Conservation (phyloP, 2,329 filamentous ascomycete genomes). For the Chrysosporium queenslandicum region DNA sequence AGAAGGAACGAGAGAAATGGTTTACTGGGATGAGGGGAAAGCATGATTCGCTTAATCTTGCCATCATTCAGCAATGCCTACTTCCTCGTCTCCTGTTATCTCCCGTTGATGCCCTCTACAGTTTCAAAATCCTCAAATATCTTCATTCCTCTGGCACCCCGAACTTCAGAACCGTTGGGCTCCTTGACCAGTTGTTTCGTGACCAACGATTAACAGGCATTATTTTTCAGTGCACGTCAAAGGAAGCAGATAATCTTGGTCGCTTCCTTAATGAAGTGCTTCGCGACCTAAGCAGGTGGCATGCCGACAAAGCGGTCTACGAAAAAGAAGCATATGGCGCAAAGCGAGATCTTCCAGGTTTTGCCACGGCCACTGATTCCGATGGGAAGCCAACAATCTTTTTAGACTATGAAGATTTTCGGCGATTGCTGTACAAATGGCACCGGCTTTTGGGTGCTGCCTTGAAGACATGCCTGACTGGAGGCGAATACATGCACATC, state of each 20-base stretch:
- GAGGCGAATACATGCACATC: slow-evolving; percentile 93
- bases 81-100: slow-evolving; percentile 79
- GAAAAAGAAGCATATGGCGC: slow-evolving; percentile 69
- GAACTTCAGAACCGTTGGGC: slow-evolving; percentile 73
- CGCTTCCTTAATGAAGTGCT: slow-evolving; percentile 78
- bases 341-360: slow-evolving; percentile 61
- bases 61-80: slow-evolving; percentile 80
- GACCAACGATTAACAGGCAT: slow-evolving; percentile 69
- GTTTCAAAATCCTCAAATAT: slow-evolving; percentile 74
- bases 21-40: slow-evolving; percentile 59
- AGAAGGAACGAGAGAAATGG: slow-evolving; percentile 67
- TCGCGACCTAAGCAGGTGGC: slow-evolving; percentile 73
- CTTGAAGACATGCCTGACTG: slow-evolving; percentile 69
- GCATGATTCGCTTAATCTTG: slow-evolving; percentile 58
- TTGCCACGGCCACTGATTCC: slow-evolving; percentile 61
- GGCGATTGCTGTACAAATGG: slow-evolving; percentile 78
- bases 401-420: slow-evolving; percentile 76
- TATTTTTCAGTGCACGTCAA: slow-evolving; percentile 80
- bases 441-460: slow-evolving; percentile 72
- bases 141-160: slow-evolving; percentile 75
- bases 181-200: slow-evolving; percentile 76
- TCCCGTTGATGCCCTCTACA: slow-evolving; percentile 77
- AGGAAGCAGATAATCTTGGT: slow-evolving; percentile 87
- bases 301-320: slow-evolving; percentile 63
- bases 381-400: slow-evolving; percentile 61